Conservation (phyloP, 352 stramenopile species). For the Globisporangium abappressorium region DNA sequence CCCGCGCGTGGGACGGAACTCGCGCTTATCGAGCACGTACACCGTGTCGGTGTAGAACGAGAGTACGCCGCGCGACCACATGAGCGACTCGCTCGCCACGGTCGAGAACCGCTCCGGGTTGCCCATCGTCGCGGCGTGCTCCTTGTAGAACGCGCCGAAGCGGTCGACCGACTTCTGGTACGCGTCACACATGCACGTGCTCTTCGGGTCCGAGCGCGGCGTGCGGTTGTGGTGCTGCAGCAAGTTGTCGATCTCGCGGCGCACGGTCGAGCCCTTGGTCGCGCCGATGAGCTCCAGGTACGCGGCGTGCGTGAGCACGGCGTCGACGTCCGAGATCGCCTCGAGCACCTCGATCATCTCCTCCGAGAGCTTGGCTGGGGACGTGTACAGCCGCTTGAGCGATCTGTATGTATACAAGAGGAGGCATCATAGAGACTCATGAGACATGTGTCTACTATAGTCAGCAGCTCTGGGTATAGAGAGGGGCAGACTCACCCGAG, state of each 20-base stretch:
- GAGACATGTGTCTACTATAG: background rate
- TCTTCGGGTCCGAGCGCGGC: slow-evolving; percentile 22
- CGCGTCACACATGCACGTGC: slow-evolving; percentile 63
- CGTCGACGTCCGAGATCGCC: slow-evolving; percentile 69
- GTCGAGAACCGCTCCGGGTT: slow-evolving; percentile 51
- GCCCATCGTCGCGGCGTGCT: slow-evolving; percentile 33
- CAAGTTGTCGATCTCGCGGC: slow-evolving; percentile 56
- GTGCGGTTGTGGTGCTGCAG: slow-evolving; percentile 44
- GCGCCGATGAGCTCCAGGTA: slow-evolving; percentile 66
- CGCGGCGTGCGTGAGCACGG: slow-evolving; percentile 49
- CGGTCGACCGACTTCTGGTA: slow-evolving; percentile 68
- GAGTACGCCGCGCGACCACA: slow-evolving; percentile 63
- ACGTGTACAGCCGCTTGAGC: slow-evolving; percentile 64
- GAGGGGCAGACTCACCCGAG: slow-evolving; percentile 26
- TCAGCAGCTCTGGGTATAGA: background rate
- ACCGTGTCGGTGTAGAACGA: slow-evolving; percentile 83
- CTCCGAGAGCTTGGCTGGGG: slow-evolving; percentile 48
- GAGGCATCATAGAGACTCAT: background rate
- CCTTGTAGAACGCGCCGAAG: slow-evolving; percentile 66
- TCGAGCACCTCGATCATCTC: slow-evolving; percentile 74
- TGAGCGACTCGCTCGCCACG: slow-evolving; percentile 73
- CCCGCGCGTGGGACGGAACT: slow-evolving; percentile 59
- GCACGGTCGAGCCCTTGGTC: slow-evolving; percentile 43
- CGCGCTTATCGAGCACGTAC: slow-evolving; percentile 76
- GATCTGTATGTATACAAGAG: slow-evolving; percentile 20